Percentiles rank a stretch among this genome's conserved stretches.
Conservation (phyloP, 192 early-diverging fungal genomes). For the Umbelopsis isabellina region DNA sequence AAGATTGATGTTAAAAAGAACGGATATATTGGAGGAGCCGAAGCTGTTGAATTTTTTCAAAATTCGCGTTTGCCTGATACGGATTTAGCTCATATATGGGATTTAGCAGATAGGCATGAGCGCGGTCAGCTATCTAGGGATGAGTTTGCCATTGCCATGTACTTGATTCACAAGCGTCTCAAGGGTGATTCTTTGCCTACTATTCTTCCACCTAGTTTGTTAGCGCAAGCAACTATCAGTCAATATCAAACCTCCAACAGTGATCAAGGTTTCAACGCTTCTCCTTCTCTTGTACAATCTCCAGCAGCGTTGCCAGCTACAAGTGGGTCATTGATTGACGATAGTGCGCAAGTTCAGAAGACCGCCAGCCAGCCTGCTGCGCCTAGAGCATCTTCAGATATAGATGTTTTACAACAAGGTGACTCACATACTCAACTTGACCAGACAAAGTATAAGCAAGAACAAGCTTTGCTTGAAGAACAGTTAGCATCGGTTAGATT, state of each 20-base stretch:
- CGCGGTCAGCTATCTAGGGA: constrained; percentile 60
- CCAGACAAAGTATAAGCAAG: no score
- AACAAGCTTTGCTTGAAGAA: no score
- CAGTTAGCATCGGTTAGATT: no score
- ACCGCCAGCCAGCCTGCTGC: no score
- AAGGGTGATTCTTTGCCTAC: constrained; percentile 52
- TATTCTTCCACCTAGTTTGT: constrained; percentile 55
- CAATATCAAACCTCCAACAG: neutral
- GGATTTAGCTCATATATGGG: constrained; percentile 34
- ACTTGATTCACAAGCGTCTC: constrained; percentile 63
- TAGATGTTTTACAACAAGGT: no score
- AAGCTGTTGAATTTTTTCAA: constrained; percentile 26
- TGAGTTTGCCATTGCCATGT: constrained; percentile 78
- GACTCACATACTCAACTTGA: no score
- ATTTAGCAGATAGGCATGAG: constrained; percentile 64
- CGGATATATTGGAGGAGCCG: constrained; percentile 5
- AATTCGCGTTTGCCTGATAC: constrained; percentile 24
- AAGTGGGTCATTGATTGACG: no score
- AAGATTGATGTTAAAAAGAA: constrained; percentile 9
- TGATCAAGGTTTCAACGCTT: neutral
- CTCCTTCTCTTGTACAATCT: neutral
- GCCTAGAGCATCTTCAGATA: no score
- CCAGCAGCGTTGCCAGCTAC: neutral
- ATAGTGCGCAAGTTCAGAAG: no score
- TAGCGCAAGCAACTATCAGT: constrained; percentile 5